Percentiles rank a stretch among this genome's conserved stretches.
Conservation (phyloP, 163 green algal species). For the Chlorella variabilis region DNA sequence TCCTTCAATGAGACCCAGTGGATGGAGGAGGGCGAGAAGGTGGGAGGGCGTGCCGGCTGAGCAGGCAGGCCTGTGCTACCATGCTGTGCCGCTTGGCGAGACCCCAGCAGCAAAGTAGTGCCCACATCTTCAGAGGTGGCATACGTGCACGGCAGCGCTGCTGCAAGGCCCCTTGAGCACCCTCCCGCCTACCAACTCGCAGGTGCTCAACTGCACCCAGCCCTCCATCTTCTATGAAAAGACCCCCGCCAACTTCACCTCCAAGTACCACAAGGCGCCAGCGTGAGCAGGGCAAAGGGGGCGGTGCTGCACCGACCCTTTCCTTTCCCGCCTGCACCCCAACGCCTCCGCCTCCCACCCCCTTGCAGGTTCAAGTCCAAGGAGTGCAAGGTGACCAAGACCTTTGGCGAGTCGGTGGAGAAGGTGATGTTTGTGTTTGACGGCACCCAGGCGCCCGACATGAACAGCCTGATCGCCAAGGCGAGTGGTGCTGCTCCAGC, state of each 20-base stretch:
- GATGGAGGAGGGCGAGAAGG: slow-evolving; percentile 18
- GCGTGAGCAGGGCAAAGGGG: background rate
- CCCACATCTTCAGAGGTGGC: too few species aligned
- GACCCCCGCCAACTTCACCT: slow-evolving; percentile 35
- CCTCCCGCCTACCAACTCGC: background rate
- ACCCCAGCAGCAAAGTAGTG: too few species aligned
- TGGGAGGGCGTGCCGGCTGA: too few species aligned
- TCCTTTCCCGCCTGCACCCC: too few species aligned
- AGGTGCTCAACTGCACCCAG: slow-evolving; percentile 47
- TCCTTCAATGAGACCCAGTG: slow-evolving; percentile 41
- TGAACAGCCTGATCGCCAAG: slow-evolving; percentile 27
- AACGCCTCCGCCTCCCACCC: background rate
- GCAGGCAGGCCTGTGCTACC: too few species aligned
- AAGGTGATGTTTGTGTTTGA: slow-evolving; percentile 51
- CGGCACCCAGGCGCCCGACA: slow-evolving; percentile 9
- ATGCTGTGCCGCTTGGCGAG: too few species aligned
- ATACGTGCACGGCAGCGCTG: background rate
- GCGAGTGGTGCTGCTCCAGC: background rate
- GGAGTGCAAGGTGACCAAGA: slow-evolving; percentile 45
- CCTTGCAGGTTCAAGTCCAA: slow-evolving; percentile 34
- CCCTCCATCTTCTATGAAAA: slow-evolving; percentile 45
- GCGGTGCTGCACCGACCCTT: too few species aligned
- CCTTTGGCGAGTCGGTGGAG: slow-evolving; percentile 43
- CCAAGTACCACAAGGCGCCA: slow-evolving; percentile 34
- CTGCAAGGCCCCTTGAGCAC: background rate